Conservation (phyloP, 306 rosid species). For the Cajanus cajan region DNA sequence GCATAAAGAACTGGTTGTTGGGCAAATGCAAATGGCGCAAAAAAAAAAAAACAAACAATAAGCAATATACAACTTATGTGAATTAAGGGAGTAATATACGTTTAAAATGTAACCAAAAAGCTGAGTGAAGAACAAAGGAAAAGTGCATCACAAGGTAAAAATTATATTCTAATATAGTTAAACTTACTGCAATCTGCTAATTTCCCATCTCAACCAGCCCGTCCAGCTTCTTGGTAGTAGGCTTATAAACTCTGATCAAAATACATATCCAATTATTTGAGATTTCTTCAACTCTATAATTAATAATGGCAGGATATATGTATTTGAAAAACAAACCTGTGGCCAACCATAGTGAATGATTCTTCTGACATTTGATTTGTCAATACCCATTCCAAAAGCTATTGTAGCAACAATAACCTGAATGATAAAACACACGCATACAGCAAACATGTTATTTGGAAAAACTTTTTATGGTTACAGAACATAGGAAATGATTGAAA, state of each 20-base stretch:
- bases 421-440: constrained; percentile 9
- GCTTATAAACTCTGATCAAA: constrained; percentile 86
- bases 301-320: not conserved
- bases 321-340: constrained; percentile 55
- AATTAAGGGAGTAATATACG: constrained; percentile 11
- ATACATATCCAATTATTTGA: constrained; percentile 17
- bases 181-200: constrained; percentile 84
- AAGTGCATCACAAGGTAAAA: constrained; percentile 5
- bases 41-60: not conserved
- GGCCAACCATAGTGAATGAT: constrained; percentile 99
- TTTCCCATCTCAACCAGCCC: constrained; percentile 97
- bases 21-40: not conserved
- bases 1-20: constrained; percentile 68
- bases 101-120: constrained; percentile 15
- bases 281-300: constrained; percentile 8
- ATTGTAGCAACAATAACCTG: constrained; percentile 96
- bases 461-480: not conserved
- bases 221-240: constrained; percentile 96
- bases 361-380: constrained; percentile 85
- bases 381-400: constrained; percentile 99
- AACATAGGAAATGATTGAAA: constrained; percentile 4
- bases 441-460: not conserved
- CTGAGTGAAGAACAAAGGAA: not conserved
- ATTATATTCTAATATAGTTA: not conserved
- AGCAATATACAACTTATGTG: constrained; percentile 4